Base-by-base conservation (phyloP, 805 yeast genomes). In the Saturnispora silvae region DNA sequence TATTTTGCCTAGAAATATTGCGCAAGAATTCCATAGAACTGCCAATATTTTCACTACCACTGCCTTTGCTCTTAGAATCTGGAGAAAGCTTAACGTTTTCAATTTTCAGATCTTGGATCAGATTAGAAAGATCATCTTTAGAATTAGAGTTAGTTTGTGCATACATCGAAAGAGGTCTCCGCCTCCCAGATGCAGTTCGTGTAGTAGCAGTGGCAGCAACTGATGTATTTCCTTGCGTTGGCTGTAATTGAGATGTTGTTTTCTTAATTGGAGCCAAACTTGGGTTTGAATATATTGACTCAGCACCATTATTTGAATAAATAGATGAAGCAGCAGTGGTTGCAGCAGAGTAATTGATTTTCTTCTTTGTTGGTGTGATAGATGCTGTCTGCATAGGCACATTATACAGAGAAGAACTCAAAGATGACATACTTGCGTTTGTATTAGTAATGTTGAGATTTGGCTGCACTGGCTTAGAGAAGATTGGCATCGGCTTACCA, bases 1-100 rank as follows among this genome's bases (percentile, higher is more conserved):
- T 42, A 40, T 61, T 60, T 35, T 61, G 63, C 22, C 54, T 55
- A 10, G 64, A 57, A 17, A 64, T 41, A 19, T 46, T 53, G 35
- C 56, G 60, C 25, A 65, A 38, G 42, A 62, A 65, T 23, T 60
- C 68, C 18, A 64, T 54, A 26, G 59, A 63, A 37, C 59, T 60
- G 41, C 57, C 54, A 22, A 57, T 57, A 19, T 49, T 51, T 13
- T 34, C 39, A 18, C 45, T 45, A 14, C 49, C 48, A 14, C 19
- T 19, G 30, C 45, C 50, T 23, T 33, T 16, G 16, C 15, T 24
- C 25, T 39, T 30, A 18, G 17, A 19, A 7, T 27, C 32, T 34
- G 63, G 59, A 8, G 61, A 52, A 13, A 60, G 41, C 31, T 57
- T 57, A 4, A 55, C 51, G 26, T 60, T 61, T 42, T 56, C 57